Conservation (phyloP, 371 early-diverging fungal genomes). For the Mortierella sp. region DNA sequence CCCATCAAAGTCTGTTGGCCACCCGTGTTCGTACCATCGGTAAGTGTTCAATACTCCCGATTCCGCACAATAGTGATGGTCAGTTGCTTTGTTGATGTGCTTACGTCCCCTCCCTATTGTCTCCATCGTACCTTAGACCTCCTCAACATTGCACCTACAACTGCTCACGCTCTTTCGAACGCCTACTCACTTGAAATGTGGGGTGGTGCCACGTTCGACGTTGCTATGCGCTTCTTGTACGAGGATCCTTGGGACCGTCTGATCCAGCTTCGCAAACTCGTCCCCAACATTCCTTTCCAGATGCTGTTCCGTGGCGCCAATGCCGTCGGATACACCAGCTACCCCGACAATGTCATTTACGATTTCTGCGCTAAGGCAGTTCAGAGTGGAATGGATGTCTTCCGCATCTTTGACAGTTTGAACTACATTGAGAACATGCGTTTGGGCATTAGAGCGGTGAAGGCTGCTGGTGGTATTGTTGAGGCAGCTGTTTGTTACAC, state of each 20-base stretch:
- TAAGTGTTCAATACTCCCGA: conserved; percentile 19
- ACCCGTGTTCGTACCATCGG: conserved; percentile 94
- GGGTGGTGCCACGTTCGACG: conserved; percentile 97
- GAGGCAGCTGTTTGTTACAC: conserved; percentile 95
- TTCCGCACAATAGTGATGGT: no score
- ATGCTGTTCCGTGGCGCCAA: conserved; percentile 98
- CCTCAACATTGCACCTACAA: conserved; percentile 83
- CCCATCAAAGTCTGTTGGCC: conserved; percentile 93
- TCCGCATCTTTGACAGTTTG: conserved; percentile 96
- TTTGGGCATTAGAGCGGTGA: conserved; percentile 93
- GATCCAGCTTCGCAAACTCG: conserved; percentile 78
- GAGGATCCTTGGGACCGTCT: conserved; percentile 97
- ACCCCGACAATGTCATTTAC: conserved; percentile 95
- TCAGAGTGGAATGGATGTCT: conserved; percentile 92
- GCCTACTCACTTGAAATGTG: conserved; percentile 93
- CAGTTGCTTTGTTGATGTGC: no score
- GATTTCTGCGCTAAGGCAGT: conserved; percentile 94
- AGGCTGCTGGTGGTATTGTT: conserved; percentile 93
- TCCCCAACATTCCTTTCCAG: conserved; percentile 98
- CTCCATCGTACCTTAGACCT: conserved; percentile 56
- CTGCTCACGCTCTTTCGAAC: conserved; percentile 86
- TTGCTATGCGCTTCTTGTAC: conserved; percentile 92
- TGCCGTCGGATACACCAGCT: conserved; percentile 96
- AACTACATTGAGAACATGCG: conserved; percentile 96
- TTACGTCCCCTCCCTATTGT: no score